These are phyloP conservation scores for Ophiostoma sp. DNA, from an alignment of 2,329 filamentous ascomycete species.

Conservation along the genomic window DNA sequence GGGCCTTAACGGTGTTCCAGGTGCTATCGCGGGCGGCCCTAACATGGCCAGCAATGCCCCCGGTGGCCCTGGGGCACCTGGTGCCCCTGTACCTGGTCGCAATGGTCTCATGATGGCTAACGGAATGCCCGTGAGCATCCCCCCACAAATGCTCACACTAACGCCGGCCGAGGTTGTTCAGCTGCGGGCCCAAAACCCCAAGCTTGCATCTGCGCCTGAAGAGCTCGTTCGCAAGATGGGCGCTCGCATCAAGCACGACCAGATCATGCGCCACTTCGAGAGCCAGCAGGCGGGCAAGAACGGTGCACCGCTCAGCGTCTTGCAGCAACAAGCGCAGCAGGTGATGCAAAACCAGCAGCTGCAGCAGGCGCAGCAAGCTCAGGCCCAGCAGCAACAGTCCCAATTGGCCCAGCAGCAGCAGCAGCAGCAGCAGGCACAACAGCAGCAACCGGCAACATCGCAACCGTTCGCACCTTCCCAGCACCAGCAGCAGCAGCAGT, in stretches of 20 bases:
- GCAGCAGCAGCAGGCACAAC: slow-evolving; percentile 25
- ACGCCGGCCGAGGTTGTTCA: slow-evolving; percentile 22
- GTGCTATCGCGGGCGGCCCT: not conserved
- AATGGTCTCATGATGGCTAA: slow-evolving; percentile 5
- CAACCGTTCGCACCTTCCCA: slow-evolving; percentile 24
- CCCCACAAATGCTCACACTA: slow-evolving; percentile 19
- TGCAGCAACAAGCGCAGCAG: slow-evolving; percentile 31
- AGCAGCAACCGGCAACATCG: slow-evolving; percentile 20
- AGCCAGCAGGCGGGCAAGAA: slow-evolving; percentile 14
- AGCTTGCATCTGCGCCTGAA: slow-evolving; percentile 23
- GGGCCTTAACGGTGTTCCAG: not conserved
- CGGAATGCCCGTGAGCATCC: slow-evolving; percentile 21
- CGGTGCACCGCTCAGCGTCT: slow-evolving; percentile 7
- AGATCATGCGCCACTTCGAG: slow-evolving; percentile 24
- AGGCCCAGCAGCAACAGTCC: slow-evolving; percentile 9
- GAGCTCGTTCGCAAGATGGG: slow-evolving; percentile 21
- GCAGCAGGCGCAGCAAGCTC: slow-evolving; percentile 16
- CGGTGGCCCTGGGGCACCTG: not conserved
- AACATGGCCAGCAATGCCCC: slow-evolving; percentile 2
- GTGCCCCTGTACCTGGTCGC: not conserved
- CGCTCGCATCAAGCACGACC: slow-evolving; percentile 21
- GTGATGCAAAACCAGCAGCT: slow-evolving; percentile 16
- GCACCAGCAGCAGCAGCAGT: slow-evolving; percentile 14
- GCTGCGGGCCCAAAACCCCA: slow-evolving; percentile 22
- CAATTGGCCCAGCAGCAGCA: not conserved